phyloP scores from a whole-genome alignment of 495 filamentous ascomycete genomes.

The Collariella sp. region DNA sequence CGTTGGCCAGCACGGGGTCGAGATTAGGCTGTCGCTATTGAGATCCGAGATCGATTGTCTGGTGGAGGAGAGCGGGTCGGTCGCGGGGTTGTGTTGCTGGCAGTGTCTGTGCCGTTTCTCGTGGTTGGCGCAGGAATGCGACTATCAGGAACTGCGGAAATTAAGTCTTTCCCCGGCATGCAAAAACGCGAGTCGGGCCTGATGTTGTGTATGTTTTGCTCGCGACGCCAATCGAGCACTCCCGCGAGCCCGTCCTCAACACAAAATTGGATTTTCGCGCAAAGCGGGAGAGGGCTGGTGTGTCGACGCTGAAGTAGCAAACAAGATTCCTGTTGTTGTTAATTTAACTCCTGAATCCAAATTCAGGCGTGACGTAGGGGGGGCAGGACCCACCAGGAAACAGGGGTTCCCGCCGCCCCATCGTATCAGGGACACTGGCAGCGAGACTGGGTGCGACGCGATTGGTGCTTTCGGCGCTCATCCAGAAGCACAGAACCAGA shows the following conservation, averaged over 20 bases:
- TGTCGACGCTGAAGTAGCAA: not conserved
- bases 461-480: conserved; percentile 2
- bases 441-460: conserved; percentile 2
- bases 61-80: not conserved
- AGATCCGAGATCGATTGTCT: not conserved
- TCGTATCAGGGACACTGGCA: conserved; percentile 25
- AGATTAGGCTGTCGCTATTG: not conserved
- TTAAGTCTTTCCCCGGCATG: not conserved
- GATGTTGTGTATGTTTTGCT: not conserved
- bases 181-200: not conserved
- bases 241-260: not conserved
- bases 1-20: not conserved
- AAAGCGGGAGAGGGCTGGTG: not conserved
- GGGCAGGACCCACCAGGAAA: not conserved
- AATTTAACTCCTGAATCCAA: conserved; percentile 10
- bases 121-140: not conserved
- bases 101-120: not conserved
- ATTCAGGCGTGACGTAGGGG: conserved; percentile 18
- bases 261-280: not conserved
- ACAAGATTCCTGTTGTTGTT: not conserved
- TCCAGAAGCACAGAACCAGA: not conserved
- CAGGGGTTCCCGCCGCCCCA: conserved; percentile 1
- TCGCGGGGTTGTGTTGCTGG: not conserved
- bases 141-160: not conserved
- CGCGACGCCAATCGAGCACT: not conserved